Evolutionary conservation across 1,284 basidiomycete genomes (phyloP), one percentile per base, ranked within the genome.

Genomic region (Trichosporon coremiiforme): DNA sequence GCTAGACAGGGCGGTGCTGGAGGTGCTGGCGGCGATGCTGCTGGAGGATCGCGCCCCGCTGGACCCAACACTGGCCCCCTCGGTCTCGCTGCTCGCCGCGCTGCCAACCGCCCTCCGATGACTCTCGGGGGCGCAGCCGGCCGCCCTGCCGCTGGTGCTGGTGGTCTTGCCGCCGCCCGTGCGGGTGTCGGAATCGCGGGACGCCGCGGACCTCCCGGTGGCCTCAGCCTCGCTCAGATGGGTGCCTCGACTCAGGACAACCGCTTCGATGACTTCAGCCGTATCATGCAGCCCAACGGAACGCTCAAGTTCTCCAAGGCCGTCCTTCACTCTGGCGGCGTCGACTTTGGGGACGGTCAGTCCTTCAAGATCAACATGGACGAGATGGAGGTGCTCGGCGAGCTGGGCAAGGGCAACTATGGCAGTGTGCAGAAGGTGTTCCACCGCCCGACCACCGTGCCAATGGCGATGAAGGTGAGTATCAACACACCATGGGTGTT

Each of bases 401-500:
- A 85, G 70, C 87, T 99, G 55, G 96, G 96, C 45, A 91, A 91
- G 79, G 96, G 96, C 55, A 98, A 98, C 82, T 99, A 99, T 79
- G 96, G 96, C 29, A 96, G 94, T 1, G 97, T 99, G 5, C 95
- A 95, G 85, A 94, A 93, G 80, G 96, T 98, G 2, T 86, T 93
- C 60, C 96, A 99, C 80, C 93, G 90, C 73, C 94, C 94, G 13
- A 98, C 94, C 4, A 94, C 94, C 68, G 94, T 98, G 36, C 88
- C 89, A 71, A 98, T 99, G 95, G 96, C 96, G 10, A 97, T 99
- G 94, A 99, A 99, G 89, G 94, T 95, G 68, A 66, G 84, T 77
- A 38, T 29, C 50, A 53, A 53, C 50, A 53, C 50, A 20, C 20
- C 5, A 25, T 25, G 9, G 29, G 17, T 29, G 22, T 15, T 13